Base-by-base conservation (phyloP, 2,329 filamentous ascomycete genomes). In the Fusarium pseudograminearum region DNA sequence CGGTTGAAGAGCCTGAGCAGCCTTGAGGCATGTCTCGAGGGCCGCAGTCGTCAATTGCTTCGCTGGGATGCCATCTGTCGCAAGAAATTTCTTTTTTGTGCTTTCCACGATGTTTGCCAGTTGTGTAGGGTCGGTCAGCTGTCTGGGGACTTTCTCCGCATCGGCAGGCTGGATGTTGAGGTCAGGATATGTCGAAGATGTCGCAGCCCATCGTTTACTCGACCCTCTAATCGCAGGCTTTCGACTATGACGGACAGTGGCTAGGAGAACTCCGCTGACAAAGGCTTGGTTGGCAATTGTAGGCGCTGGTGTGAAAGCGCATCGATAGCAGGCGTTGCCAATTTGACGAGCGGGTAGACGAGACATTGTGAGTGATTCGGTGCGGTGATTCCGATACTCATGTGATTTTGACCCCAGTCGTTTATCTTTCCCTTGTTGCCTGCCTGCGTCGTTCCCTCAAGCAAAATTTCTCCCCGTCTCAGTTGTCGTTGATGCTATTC, bases 1-100 rank as follows among this genome's bases (percentile, higher is more conserved):
- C 26, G 82, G 81, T 56, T 83, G 80, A 16, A 84, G 78, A 12
- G 79, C 76, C n/a, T 80, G 78, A 20, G 84, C 83, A 24, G 82
- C 83, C 57, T 78, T 80, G 53, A 81, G 79, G 71, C 83, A 84
- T 24, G 81, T 79, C 45, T 80, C 80, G 63, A 87, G 78, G 8
- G 83, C 83, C 4, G 79, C 78, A 10, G 78, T 75, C 5, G 83
- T 83, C 58, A 82, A 76, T 56, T 81, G 75, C 63, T 83, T 79
- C 3, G 80, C 77, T 1, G 84, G 84, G 33, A 86, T 82, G 41
- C 80, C 82, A 50, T 81, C 77, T 14, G 81, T 80, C 22, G 78
- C 80, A 38, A 84, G 73, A 51, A 86, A 83, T 58, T 80, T 79
- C 58, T 80, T 78, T 58, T 77, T 78, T 63, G 82, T 81, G 40